Conservation (phyloP, 371 early-diverging fungal species). For the Mucor plumbeus region DNA sequence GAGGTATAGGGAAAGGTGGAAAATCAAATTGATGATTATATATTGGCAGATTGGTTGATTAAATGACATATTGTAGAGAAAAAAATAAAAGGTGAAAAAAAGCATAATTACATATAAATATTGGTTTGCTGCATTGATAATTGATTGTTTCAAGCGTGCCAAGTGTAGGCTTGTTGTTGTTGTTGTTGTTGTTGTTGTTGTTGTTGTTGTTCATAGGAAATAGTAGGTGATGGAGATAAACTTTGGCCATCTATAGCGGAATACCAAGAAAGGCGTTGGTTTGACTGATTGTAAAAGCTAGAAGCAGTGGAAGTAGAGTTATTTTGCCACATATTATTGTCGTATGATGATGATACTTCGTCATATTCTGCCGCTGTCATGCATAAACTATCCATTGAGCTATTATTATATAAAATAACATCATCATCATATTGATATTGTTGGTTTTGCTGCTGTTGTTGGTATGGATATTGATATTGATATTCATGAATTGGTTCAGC, state of each 20-base stretch:
- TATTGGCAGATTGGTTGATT: background rate
- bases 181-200: background rate
- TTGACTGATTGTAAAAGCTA: background rate
- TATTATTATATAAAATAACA: background rate
- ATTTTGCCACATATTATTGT: constrained; percentile 7
- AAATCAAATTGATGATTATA: background rate
- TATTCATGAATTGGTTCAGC: background rate
- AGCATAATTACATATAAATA: background rate
- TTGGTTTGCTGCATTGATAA: background rate
- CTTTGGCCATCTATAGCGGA: background rate
- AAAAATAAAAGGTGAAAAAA: too few species aligned
- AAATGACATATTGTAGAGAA: background rate
- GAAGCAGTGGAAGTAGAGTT: background rate
- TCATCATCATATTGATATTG: background rate
- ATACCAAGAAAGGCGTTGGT: constrained; percentile 12
- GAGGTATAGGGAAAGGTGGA: background rate
- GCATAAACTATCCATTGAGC: background rate
- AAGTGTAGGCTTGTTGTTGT: background rate
- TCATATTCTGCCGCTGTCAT: background rate
- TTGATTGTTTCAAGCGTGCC: constrained; percentile 3
- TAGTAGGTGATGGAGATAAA: constrained; percentile 5
- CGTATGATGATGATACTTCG: background rate
- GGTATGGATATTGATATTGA: background rate
- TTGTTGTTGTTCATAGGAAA: constrained; percentile 6
- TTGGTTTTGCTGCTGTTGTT: background rate